Conservation (phyloP, 169 alveolate species). For the Plasmodium vinckei region DNA sequence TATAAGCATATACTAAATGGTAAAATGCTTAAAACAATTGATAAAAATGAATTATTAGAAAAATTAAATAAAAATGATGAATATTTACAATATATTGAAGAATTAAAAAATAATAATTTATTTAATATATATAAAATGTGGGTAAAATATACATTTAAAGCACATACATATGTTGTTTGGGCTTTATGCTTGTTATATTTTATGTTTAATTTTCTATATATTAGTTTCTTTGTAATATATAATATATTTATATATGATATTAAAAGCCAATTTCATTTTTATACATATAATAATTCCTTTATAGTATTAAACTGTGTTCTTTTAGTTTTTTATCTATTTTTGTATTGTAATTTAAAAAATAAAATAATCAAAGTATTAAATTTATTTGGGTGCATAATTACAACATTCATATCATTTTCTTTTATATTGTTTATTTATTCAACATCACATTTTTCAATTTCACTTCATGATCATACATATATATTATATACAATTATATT, state of each 20-base stretch:
- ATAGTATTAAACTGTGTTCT: conserved; percentile 1
- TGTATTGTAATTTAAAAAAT: conserved; percentile 14
- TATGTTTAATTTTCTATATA: conserved; percentile 27
- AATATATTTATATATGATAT: conserved; percentile 27
- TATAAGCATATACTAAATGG: no score
- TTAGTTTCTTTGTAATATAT: conserved; percentile 18
- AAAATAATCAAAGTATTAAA: conserved; percentile 25
- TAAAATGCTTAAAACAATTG: no score
- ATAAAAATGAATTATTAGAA: no score
- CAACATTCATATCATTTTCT: conserved; percentile 28
- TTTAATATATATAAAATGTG: conserved; percentile 15
- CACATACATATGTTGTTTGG: conserved; percentile 10
- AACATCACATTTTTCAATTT: not conserved
- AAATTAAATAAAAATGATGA: conserved; percentile 14
- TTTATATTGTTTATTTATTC: conserved; percentile 16
- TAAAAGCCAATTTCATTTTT: not conserved
- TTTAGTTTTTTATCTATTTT: conserved; percentile 24
- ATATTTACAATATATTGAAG: conserved; percentile 24
- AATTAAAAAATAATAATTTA: conserved; percentile 6
- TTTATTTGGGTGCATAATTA: conserved; percentile 11
- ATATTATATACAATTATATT: conserved; percentile 8
- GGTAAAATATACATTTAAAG: conserved; percentile 22
- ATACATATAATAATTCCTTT: conserved; percentile 12
- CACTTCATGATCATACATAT: conserved; percentile 7
- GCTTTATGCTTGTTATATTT: conserved; percentile 18